Evolutionary conservation across 1,284 basidiomycete genomes (phyloP), one percentile per base, ranked within the genome.

Genomic region (Rhodotorula sp.): DNA sequence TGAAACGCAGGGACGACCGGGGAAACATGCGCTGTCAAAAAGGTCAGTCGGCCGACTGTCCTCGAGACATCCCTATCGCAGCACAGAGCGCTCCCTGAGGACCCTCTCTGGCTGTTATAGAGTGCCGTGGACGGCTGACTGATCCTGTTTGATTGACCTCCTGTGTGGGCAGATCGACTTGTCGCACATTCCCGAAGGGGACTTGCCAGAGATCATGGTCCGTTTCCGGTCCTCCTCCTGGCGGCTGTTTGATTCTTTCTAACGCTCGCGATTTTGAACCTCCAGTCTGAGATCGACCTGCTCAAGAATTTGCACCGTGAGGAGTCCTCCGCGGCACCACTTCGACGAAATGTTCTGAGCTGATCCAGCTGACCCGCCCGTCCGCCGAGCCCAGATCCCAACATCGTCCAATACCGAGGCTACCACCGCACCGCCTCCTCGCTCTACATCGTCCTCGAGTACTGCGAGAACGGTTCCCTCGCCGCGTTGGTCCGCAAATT

Each of bases 391-490:
- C n/a, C n/a, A 83, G 81, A 87, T 74, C 86, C 90, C 54, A 98
- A 98, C 81, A 98, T 98, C 79, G 95, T 99, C 80, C 97, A 98
- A 83, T 98, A 98, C 84, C 95, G 97, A 79, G 94, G 95, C 26
- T 98, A 95, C 78, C 92, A 94, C 80, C 95, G 95, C 84, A 95
- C 93, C 66, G 88, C 89, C 68, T 92, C 97, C 79, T 93, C 89
- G 80, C 85, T 98, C 73, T 97, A 95, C 82, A 98, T 99, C 82
- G 93, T 99, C 76, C 86, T 98, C 67, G 95, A 97, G 89, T 95
- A 95, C 80, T 98, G 95, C 84, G 95, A 99, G 84, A 99, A 99
- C 79, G 95, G 95, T 31, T 97, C 93, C 6, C 84, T 99, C 19
- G 92, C 97, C 80, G 90, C 90, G 73, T 97, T 98, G 78, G 90